Base-by-base conservation (phyloP, 257 asterid genomes). In the Marsdenia floribunda region DNA sequence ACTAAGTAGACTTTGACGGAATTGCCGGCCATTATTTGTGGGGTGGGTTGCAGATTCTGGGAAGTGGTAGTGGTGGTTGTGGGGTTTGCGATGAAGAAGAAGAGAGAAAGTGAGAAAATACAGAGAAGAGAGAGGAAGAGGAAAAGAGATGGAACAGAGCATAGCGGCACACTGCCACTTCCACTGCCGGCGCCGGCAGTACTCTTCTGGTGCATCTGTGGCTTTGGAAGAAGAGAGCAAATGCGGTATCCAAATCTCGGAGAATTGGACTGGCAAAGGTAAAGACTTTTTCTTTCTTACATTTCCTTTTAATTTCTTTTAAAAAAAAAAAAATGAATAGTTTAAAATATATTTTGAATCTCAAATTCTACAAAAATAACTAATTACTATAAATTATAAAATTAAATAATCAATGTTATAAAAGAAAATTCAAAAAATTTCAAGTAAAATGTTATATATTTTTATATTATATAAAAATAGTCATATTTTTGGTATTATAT, bases 1-100 rank as follows among this genome's bases (percentile, higher is more conserved):
- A 87, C 82, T 7, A 93, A 63, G 85, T 83, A 89, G 71, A 93
- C 97, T 68, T 83, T 93, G 86, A 91, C 81, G 44, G 77, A 81
- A 75, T 84, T 76, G 16, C 65, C 76, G 16, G 84, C 2, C 60
- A 77, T 47, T 81, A 77, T 47, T 81, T 73, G 66, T 75, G 83
- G 80, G 72, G 80, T 37, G 52, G 57, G 70, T 71, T 35, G 80
- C 79, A 85, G 47, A 80, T 68, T 78, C 14, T 83, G 85, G 75
- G 80, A 58, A 50, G 85, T 77, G 76, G 84, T 74, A 11, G 49
- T 40, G 46, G 49, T 40, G 46, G 46, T 44, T 66, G 54, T 68
- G 55, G 81, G 61, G n/a, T 73, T 75, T 75, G 83, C 49, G 71
- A 83, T 75, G 80, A 88, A 74, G 74, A 88, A 71, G 80, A 85